phyloP scores from a whole-genome alignment of 2,329 filamentous ascomycete species.

The Fusarium sp. region DNA sequence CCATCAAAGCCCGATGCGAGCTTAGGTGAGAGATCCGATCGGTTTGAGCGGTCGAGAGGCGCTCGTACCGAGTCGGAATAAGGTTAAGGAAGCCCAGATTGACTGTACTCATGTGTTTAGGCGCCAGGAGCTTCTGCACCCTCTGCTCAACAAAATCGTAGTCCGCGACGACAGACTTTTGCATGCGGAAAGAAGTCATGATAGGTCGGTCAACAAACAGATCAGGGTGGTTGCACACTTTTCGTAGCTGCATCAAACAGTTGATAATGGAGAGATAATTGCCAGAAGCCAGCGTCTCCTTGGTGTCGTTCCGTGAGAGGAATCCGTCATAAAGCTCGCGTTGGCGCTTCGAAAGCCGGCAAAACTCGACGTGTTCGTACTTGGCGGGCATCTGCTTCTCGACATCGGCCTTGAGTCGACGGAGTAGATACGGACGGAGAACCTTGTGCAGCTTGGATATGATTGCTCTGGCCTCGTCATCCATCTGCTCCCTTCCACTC shows the following conservation, averaged over 20 bases:
- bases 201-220: constrained; percentile 96
- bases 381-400: constrained; percentile 99
- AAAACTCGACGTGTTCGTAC: constrained; percentile 97
- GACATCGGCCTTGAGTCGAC: constrained; percentile 94
- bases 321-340: constrained; percentile 97
- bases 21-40: constrained; percentile 76
- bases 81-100: constrained; percentile 86
- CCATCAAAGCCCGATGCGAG: constrained; percentile 78
- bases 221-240: constrained; percentile 98
- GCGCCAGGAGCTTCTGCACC: constrained; percentile 76
- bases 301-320: constrained; percentile 89
- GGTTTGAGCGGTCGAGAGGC: constrained; percentile 69
- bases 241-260: constrained; percentile 96
- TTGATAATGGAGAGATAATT: constrained; percentile 99
- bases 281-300: constrained; percentile 89
- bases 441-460: constrained; percentile 96
- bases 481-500: constrained; percentile 93
- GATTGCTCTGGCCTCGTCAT: constrained; percentile 92
- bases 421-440: constrained; percentile 89
- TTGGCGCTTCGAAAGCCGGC: constrained; percentile 94
- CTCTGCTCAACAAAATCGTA: constrained; percentile 82
- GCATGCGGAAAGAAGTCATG: constrained; percentile 96
- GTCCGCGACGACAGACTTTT: constrained; percentile 80
- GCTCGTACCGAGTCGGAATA: constrained; percentile 79
- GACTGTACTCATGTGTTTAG: constrained; percentile 74